Evolutionary conservation across 1,139 yeast species (phyloP).

Genomic region (Pichia sp.): DNA sequence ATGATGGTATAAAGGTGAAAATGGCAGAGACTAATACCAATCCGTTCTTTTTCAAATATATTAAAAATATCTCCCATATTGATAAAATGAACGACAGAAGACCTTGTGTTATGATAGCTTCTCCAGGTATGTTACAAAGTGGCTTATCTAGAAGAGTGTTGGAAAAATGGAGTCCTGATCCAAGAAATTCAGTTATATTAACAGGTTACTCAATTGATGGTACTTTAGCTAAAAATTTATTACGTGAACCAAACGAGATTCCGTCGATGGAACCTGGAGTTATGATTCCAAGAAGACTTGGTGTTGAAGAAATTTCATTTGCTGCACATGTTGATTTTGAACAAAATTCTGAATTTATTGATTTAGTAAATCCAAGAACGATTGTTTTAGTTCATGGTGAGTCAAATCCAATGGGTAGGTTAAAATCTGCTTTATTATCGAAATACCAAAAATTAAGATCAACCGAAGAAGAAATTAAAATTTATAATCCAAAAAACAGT

Average conservation of each 20-base stretch:
- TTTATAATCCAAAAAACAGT: slow-evolving; percentile 89
- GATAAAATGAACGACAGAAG: slow-evolving; percentile 89
- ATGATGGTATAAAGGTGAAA: slow-evolving; percentile 74
- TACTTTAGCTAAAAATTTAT: slow-evolving; percentile 86
- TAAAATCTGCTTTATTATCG: slow-evolving; percentile 85
- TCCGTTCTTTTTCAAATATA: slow-evolving; percentile 86
- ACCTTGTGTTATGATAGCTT: slow-evolving; percentile 92
- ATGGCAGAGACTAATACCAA: slow-evolving; percentile 72
- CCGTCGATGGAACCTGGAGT: slow-evolving; percentile 75
- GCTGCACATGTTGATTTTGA: slow-evolving; percentile 98
- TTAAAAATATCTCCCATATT: slow-evolving; percentile 70
- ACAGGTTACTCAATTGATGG: slow-evolving; percentile 99
- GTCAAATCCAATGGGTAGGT: slow-evolving; percentile 93
- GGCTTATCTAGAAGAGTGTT: slow-evolving; percentile 88
- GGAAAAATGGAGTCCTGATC: slow-evolving; percentile 97
- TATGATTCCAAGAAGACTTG: slow-evolving; percentile 77
- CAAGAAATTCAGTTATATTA: slow-evolving; percentile 75
- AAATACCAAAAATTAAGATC: slow-evolving; percentile 78
- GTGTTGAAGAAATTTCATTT: slow-evolving; percentile 92
- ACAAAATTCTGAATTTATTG: slow-evolving; percentile 87
- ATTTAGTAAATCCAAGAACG: slow-evolving; percentile 73
- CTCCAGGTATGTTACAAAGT: slow-evolving; percentile 97
- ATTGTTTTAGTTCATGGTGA: slow-evolving; percentile 97
- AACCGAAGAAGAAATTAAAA: slow-evolving; percentile 86
- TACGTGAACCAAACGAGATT: slow-evolving; percentile 84